Conservation (phyloP, 345 rosid species). For the Turnera subulata region DNA sequence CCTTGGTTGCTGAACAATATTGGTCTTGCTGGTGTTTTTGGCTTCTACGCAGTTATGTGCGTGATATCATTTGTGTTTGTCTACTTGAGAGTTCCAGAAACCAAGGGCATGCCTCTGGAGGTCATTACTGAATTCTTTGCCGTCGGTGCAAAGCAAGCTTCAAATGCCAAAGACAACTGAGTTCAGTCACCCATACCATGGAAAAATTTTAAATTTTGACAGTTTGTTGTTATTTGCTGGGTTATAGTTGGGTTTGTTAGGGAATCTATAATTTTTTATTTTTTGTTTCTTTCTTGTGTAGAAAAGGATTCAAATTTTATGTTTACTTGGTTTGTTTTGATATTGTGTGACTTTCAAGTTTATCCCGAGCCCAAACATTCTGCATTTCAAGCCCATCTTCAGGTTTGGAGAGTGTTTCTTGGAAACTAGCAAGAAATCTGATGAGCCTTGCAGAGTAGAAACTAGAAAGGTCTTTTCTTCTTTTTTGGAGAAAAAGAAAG, state of each 20-base stretch:
- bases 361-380: not conserved
- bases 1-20: conserved; percentile 73
- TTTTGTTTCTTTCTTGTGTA: not conserved
- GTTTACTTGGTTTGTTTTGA: not conserved
- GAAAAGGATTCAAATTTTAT: not conserved
- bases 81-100: conserved; percentile 82
- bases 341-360: not conserved
- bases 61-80: conserved; percentile 64
- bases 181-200: not conserved
- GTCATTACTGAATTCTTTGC: conserved; percentile 87
- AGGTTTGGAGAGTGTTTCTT: too few species aligned
- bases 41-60: conserved; percentile 69
- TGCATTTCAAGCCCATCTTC: too few species aligned
- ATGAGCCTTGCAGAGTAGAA: too few species aligned
- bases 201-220: conserved; percentile 26
- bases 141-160: conserved; percentile 72
- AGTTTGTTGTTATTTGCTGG: not conserved
- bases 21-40: conserved; percentile 82
- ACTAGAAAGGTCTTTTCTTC: too few species aligned
- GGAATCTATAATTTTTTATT: not conserved
- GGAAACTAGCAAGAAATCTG: too few species aligned
- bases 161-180: conserved; percentile 47
- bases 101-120: conserved; percentile 98
- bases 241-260: not conserved
- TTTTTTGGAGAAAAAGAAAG: too few species aligned